Percentiles rank a stretch among this genome's conserved stretches.
phyloP scores from a whole-genome alignment of 2,329 filamentous ascomycete species.

The Didymella pinodella region DNA sequence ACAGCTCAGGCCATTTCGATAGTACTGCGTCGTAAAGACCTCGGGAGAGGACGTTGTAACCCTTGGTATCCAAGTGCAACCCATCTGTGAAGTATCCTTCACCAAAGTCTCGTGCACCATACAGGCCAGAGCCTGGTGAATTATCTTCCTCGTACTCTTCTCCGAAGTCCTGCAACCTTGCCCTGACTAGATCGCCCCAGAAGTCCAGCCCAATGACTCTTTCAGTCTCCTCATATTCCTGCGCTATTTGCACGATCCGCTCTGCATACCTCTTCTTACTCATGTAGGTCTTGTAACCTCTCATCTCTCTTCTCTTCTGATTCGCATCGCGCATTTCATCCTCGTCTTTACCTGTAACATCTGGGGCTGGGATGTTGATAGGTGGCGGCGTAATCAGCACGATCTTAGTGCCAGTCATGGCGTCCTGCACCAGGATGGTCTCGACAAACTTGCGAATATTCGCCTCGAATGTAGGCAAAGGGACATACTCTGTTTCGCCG shows the following conservation, averaged over 20 bases:
- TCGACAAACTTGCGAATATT: constrained; percentile 50
- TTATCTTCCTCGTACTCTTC: constrained; percentile 39
- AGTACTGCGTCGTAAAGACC: constrained; percentile 33
- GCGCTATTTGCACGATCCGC: constrained; percentile 48
- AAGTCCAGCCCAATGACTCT: constrained; percentile 46
- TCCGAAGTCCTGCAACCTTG: constrained; percentile 34
- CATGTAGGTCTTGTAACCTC: constrained; percentile 47
- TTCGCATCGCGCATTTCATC: constrained; percentile 18
- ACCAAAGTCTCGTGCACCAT: constrained; percentile 41
- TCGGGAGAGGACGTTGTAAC: constrained; percentile 41
- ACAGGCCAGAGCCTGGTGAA: constrained; percentile 49
- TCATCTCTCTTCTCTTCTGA: constrained; percentile 22
- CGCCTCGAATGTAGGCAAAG: constrained; percentile 43
- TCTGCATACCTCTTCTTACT: constrained; percentile 52
- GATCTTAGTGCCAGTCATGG: constrained; percentile 45
- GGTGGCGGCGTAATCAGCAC: constrained; percentile 52
- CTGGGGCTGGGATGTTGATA: constrained; percentile 38
- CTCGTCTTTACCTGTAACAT: background rate
- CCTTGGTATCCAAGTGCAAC: constrained; percentile 47
- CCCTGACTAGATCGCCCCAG: constrained; percentile 44
- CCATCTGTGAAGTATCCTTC: constrained; percentile 50
- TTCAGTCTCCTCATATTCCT: constrained; percentile 44
- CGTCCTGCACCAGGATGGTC: constrained; percentile 42
- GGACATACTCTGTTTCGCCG: constrained; percentile 37
- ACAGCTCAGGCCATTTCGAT: constrained; percentile 45